Evolutionary conservation across 2,329 filamentous ascomycete species (phyloP), one percentile per base, ranked within the genome.

Genomic region (Alternaria hordeiaustralica): DNA sequence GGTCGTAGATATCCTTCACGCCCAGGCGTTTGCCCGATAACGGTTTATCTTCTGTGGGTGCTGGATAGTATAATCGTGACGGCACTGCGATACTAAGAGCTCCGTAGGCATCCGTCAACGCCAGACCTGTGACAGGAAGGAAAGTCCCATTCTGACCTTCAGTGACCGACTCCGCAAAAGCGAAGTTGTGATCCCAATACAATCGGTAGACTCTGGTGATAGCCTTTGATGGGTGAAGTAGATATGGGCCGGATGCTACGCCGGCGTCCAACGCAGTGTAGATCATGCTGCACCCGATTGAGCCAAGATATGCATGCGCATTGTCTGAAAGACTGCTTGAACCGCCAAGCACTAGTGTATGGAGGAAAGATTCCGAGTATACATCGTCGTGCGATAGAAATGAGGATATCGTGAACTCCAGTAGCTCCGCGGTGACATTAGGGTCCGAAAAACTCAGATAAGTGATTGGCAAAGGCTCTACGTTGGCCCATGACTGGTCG

Each of bases 1-100:
- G 21, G 43, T 69, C 53, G 56, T 65, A 71, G 10, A 73, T 56
- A 30, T 72, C 69, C 30, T 73, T 73, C 10, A 72, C 58, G 8
- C 50, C 68, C 9, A 72, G 30, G 2, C 69, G 59, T 12, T 64
- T 56, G 2, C 68, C 66, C 10, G 63, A 54, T 0, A 69, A 55
- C 2, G 65, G 65, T 21, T 64, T 63, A 5, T 62, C 57, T 15
- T 26, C 33, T 25, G 51, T 43, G 23, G 51, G 33, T 23, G 21
- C 33, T 43, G 33, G 33, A 25, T 55, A 66, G 53, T 71, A 65
- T 11, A 70, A 59, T 53, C 68, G 25, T 18, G 64, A 71, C 15
- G 68, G 68, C 13, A 69, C 67, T 18, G 65, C 62, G 8, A 66
- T 58, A 47, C 59, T 65, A 28, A 61, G 53, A 15, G 65, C 59